Base-by-base conservation (phyloP, 495 filamentous ascomycete genomes). In the Polyplosphaeria fusca region DNA sequence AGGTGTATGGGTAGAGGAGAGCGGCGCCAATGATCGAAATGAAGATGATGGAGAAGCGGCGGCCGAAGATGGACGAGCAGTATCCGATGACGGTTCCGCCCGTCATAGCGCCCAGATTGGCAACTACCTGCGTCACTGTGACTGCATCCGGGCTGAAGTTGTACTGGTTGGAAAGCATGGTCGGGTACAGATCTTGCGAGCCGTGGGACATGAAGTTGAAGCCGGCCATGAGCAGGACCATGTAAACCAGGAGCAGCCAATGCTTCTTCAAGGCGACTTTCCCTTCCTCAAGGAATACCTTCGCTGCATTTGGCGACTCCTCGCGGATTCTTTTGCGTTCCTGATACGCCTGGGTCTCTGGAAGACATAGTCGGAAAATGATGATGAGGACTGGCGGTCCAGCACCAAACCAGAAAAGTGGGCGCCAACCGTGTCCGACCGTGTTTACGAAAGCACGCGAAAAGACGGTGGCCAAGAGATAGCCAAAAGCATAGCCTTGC, bases 171-270 rank as follows among this genome's bases (percentile, higher is more conserved):
- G 80, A 67, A 12, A 96, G 70, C 82, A 96, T 83, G 12, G 88
- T 91, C 0, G 91, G 91, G 67, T 95, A 96, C 18, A 95, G 73
- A 71, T 96, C 91, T 70, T 96, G 91, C 3, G 87, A 91, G 56
- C 91, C 91, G 66, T 96, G 91, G 20, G 87, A 90, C 88, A 92
- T 89, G 70, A 92, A 93, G 69, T 93, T 95, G 77, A 95, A 92
- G 0, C 89, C 89, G 5, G 89, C 82, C 89, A 93, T 93, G 14
- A 95, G 75, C 18, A 93, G 70, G 18, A 95, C 87, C 28, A 93
- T 74, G 70, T 95, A 95, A 45, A 83, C 73, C 28, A 93, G 73
- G 4, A 95, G 69, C 16, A 90, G 47, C 89, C 89, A 93, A 67
- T 95, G 87, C 13, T 79, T 79, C 63, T 81, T 83, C 12, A 94